Percentiles rank a stretch among this genome's conserved stretches.
These are phyloP conservation scores for Lotmaria passim DNA, from an alignment of 208 protist genomes.

Conservation along the genomic window DNA sequence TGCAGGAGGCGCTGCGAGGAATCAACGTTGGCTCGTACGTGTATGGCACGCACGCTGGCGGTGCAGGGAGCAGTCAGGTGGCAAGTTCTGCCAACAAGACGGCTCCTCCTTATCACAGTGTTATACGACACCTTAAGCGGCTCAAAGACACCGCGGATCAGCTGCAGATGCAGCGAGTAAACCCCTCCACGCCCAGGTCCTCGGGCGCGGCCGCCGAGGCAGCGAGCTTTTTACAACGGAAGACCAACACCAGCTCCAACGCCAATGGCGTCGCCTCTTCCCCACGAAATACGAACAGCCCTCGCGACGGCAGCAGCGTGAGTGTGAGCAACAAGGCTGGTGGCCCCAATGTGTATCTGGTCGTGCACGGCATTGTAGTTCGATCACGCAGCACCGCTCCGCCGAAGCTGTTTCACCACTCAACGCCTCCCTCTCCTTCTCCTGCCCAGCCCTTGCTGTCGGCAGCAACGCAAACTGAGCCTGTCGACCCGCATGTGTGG, in stretches of 20 bases:
- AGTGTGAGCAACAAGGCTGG: not conserved
- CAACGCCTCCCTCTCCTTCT: not conserved
- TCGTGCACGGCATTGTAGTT: slow-evolving; percentile 59
- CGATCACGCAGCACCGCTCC: slow-evolving; percentile 32
- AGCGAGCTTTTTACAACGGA: not conserved
- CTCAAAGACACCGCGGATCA: slow-evolving; percentile 3
- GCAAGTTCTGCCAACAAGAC: not conserved
- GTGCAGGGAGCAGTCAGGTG: not conserved
- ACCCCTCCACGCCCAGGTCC: not conserved
- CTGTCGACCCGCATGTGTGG: not conserved
- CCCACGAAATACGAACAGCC: no score
- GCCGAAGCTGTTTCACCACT: not conserved
- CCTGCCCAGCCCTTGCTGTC: no score
- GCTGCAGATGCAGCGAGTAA: not conserved
- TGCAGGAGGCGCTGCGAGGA: slow-evolving; percentile 10
- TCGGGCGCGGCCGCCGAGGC: not conserved
- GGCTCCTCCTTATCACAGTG: slow-evolving; percentile 3
- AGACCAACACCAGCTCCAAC: not conserved
- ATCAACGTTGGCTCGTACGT: not conserved
- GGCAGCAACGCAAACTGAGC: not conserved
- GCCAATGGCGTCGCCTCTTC: not conserved
- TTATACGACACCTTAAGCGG: not conserved
- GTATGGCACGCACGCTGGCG: not conserved
- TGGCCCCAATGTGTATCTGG: slow-evolving; percentile 10
- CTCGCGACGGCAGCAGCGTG: not conserved